These are phyloP conservation scores for Diaporthe amygdali DNA, from an alignment of 2,329 filamentous ascomycete species.

Conservation along the genomic window DNA sequence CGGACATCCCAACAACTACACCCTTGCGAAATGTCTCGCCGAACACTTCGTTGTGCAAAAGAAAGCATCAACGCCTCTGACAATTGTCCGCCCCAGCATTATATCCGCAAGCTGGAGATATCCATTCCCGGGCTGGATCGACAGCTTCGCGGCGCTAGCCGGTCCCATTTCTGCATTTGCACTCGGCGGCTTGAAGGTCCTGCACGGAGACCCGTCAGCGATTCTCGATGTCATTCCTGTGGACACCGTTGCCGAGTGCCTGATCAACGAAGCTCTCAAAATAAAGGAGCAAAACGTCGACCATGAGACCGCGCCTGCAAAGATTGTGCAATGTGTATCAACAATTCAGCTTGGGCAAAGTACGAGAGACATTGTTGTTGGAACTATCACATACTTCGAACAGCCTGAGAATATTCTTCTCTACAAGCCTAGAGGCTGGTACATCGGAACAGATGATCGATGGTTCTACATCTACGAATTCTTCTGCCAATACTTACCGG, in stretches of 20 bases:
- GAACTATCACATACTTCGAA: conserved; percentile 15
- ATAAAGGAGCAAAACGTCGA: background rate
- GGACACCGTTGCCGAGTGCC: conserved; percentile 23
- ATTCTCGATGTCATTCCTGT: conserved; percentile 26
- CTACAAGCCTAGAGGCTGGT: conserved; percentile 22
- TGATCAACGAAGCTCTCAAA: conserved; percentile 20
- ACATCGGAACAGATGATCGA: conserved; percentile 20
- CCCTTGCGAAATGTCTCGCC: conserved; percentile 25
- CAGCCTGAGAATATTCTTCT: conserved; percentile 21
- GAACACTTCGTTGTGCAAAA: conserved; percentile 24
- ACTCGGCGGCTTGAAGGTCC: conserved; percentile 21
- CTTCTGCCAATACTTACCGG: conserved; percentile 21
- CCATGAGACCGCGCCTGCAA: conserved; percentile 1
- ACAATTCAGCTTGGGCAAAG: conserved; percentile 9
- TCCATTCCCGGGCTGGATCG: conserved; percentile 27
- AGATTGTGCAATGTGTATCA: conserved; percentile 22
- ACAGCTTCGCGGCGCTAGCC: conserved; percentile 25
- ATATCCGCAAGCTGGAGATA: conserved; percentile 22
- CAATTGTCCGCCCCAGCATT: conserved; percentile 27
- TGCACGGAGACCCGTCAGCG: conserved; percentile 20
- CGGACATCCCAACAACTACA: conserved; percentile 27
- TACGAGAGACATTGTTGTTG: conserved; percentile 16
- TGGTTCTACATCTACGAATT: conserved; percentile 24
- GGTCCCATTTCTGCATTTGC: conserved; percentile 23
- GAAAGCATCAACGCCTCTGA: conserved; percentile 15